These are phyloP conservation scores for Dipteronia dyeriana DNA, from an alignment of 345 rosid species.

Conservation along the genomic window DNA sequence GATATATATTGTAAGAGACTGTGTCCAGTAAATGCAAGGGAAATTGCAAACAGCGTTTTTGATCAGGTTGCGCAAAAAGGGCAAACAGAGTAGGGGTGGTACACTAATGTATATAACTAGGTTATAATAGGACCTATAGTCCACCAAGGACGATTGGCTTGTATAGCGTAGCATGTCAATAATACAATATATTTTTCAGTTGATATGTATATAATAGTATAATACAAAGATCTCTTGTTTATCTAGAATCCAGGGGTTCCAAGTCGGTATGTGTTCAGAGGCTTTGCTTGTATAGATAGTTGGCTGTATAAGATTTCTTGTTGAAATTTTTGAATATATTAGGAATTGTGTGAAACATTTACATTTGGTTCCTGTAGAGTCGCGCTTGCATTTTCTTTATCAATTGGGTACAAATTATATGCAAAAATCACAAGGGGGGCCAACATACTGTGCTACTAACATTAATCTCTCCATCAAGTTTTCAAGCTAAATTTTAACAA, in stretches of 20 bases:
- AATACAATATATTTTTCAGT: background rate
- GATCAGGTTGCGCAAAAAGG: background rate
- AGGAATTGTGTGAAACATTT: background rate
- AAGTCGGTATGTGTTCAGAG: conserved; percentile 21
- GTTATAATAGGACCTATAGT: background rate
- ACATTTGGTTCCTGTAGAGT: no score
- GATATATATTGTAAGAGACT: background rate
- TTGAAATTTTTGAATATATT: background rate
- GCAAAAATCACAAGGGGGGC: no score
- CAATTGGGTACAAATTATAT: no score
- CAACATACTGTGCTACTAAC: no score
- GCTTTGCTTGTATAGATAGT: conserved; percentile 37
- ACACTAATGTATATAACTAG: background rate
- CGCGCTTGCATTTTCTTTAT: no score
- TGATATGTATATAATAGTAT: conserved; percentile 19
- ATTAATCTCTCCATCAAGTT: no score
- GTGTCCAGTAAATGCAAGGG: background rate
- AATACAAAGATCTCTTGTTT: background rate
- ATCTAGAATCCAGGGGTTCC: conserved; percentile 1
- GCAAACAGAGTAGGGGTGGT: background rate
- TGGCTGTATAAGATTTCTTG: conserved; percentile 2
- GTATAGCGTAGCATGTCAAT: conserved; percentile 10
- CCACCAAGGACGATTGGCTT: conserved; percentile 2
- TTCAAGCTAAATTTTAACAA: no score
- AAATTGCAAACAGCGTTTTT: background rate